Base-by-base conservation (phyloP, 345 rosid genomes). In the Aurinia saxatilis region DNA sequence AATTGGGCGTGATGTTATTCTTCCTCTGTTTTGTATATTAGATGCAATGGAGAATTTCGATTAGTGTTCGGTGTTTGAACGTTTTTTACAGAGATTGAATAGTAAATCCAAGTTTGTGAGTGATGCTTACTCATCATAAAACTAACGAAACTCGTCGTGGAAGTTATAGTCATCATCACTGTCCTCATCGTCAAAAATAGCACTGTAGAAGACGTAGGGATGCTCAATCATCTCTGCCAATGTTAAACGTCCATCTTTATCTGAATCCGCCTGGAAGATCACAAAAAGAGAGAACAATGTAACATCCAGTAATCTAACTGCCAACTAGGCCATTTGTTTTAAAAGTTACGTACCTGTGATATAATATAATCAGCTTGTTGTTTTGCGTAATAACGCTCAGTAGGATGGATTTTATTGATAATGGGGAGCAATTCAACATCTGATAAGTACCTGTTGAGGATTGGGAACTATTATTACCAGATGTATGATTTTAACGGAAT, bases 151-250 rank as follows among this genome's bases (percentile, higher is more conserved):
- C 79, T 90, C 99, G 5, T 95, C 99, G 3, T 88, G 98, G 63
- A 60, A 69, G 45, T 73, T 73, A 65, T 86, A 83, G 19, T 73
- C 68, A 38, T 83, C 77, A 63, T 75, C 87, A 25, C 61, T 84
- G 4, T 89, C 98, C 2, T 95, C 98, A 4, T 84, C 88, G 2
- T 52, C 83, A 75, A 95, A 90, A 31, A 90, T 81, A 35, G 98
- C 96, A 76, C 87, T 88, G 57, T 90, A 95, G 70, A 95, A 95
- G 59, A 86, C 99, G 14, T 86, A 90, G 2, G 99, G 98, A 68
- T 83, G 86, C 50, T 88, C 95, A 47, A 86, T 82, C 96, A 88
- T 90, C 85, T 95, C 99, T 10, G 41, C 34, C 76, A 95, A 69
- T 54, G 91, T 78, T 41, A 95, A 78, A 13, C 71, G 83, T 15